Evolutionary conservation across 257 asterid species (phyloP), one percentile per base, ranked within the genome.

Genomic region (Avicennia marina): DNA sequence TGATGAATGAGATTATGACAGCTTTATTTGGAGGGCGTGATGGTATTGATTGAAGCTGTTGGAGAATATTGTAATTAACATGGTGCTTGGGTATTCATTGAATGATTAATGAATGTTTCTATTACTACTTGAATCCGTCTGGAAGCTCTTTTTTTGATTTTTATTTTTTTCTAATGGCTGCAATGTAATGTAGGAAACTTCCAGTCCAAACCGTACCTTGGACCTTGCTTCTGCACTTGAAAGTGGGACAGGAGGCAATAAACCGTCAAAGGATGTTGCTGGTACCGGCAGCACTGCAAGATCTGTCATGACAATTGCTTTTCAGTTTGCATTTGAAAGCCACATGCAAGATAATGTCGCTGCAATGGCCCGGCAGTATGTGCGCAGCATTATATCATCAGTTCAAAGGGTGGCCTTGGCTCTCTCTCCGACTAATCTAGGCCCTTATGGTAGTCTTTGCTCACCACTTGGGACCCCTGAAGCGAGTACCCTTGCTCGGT

Each of bases 201-300:
- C 89, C 0, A 89, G 89, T 65, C 97, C 94, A 46, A 89, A 86
- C 52, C 94, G 94, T 58, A 89, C 97, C 33, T 89, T 89, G 49
- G 97, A 89, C 70, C 95, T 89, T 10, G 94, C 97, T 55, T 86
- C 97, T 36, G 87, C 97, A 36, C 95, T 89, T 4, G 97, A 89
- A 70, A 86, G 84, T 2, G 96, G 96, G 51, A 38, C 85, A 0
- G 77, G 69, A 2, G 90, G 89, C 63, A 83, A 67, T 63, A 83
- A 81, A 73, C 63, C 71, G 12, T 65, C 69, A 6, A 79, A 54
- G 11, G 87, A 81, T 33, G 68, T 51, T 58, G 60, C 85, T 18
- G 62, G 50, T 19, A 29, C 58, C 17, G 63, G 67, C 71, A 73
- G 78, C 20, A 16, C 79, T 26, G 62, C 88, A 22, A 83, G 97